Evolutionary conservation across 2,329 filamentous ascomycete genomes (phyloP), one percentile per base, ranked within the genome.

Genomic region (Bisporella sp.): DNA sequence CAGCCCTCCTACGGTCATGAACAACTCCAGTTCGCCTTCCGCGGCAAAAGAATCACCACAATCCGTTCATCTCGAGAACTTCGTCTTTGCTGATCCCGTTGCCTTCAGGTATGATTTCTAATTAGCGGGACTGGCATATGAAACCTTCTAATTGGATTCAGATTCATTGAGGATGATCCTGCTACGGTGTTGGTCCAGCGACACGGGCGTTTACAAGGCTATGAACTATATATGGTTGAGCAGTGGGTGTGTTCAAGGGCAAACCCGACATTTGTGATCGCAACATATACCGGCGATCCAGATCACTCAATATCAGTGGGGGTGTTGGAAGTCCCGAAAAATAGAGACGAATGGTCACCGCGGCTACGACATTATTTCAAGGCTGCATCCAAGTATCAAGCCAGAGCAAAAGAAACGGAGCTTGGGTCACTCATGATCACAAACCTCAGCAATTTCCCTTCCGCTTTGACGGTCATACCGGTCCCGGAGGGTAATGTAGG

Each of bases 171-270:
- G 71, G 87, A 95, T 64, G 93, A 97, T 57, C 74, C 82, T 1
- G 81, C 79, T 5, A 90, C 89, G 4, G 76, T 75, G 3, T 82
- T 96, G 6, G 74, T 96, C 56, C 81, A 91, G 59, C 84, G 85
- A 48, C 81, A 82, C 49, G 76, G 78, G 46, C 73, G 78, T 46
- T 76, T 99, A 5, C 72, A 79, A 54, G 92, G 92, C 57, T 97
- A 96, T 69, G 91, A 97, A 67, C 76, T 92, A 54, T 97, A 97
- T 68, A 72, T 97, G 12, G 89, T 97, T 57, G 93, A 97, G 68
- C 93, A 99, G 74, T 99, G 93, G 93, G 89, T 89, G 5, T 96
- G 91, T 68, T 96, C 92, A 9, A 82, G 93, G 47, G 79, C 83
- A 50, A 89, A 95, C 55, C 92, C 92, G 1, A 96, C 92, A 12